phyloP scores from a whole-genome alignment of 106 monocot genomes.

The Cymbidium sinense region DNA sequence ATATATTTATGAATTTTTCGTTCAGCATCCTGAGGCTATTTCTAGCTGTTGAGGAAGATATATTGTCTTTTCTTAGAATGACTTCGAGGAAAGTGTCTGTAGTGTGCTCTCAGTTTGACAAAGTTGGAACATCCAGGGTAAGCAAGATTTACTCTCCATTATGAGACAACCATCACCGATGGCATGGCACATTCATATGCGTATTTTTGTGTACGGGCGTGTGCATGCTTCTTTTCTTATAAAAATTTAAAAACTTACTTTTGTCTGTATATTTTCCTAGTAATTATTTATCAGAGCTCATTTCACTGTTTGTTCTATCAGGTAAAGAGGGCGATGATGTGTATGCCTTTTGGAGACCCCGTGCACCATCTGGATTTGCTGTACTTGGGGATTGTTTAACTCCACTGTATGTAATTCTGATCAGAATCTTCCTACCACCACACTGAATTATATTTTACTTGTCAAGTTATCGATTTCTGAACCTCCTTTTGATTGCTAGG shows the following conservation, averaged over 20 bases:
- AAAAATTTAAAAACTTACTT: neutral
- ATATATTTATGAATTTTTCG: slow-evolving; percentile 90
- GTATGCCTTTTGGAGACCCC: slow-evolving; percentile 91
- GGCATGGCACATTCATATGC: neutral
- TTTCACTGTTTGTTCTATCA: slow-evolving; percentile 21
- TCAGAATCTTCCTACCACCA: neutral
- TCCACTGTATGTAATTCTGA: slow-evolving; percentile 47
- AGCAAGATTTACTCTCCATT: slow-evolving; percentile 1
- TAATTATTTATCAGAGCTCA: neutral
- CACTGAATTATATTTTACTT: neutral
- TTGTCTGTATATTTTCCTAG: neutral
- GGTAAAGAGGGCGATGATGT: slow-evolving; percentile 43
- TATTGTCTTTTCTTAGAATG: slow-evolving; percentile 85
- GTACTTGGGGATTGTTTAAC: slow-evolving; percentile 94
- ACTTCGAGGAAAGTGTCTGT: slow-evolving; percentile 79
- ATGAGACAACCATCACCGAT: neutral
- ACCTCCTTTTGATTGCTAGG: slow-evolving; percentile 24
- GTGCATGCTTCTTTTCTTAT: neutral
- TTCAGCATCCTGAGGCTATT: slow-evolving; percentile 79
- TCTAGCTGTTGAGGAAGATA: slow-evolving; percentile 90
- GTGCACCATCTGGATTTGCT: slow-evolving; percentile 96
- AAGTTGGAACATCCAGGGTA: slow-evolving; percentile 80
- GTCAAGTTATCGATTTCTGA: neutral
- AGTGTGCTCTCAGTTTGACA: slow-evolving; percentile 87
- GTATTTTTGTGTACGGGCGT: neutral